Conservation (phyloP, 2,329 filamentous ascomycete genomes). For the Pleurostoma richardsiae region DNA sequence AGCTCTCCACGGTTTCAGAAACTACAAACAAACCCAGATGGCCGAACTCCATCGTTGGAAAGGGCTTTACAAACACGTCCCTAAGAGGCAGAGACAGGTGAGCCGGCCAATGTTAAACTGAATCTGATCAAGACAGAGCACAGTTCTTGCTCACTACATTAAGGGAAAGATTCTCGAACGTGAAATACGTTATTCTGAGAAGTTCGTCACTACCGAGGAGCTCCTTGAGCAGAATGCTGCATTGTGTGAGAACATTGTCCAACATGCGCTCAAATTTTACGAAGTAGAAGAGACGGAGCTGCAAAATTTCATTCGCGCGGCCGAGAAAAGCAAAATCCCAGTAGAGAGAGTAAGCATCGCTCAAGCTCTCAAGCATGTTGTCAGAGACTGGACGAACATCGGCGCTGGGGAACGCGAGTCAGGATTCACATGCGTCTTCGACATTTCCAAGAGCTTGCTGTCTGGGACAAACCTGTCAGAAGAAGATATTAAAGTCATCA, state of each 20-base stretch:
- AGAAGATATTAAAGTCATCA: slow-evolving; percentile 28
- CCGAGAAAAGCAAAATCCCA: slow-evolving; percentile 26
- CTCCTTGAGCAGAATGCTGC: slow-evolving; percentile 37
- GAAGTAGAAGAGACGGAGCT: slow-evolving; percentile 36
- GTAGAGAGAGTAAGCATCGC: slow-evolving; percentile 43
- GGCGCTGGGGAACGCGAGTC: slow-evolving; percentile 39
- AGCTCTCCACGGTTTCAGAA: slow-evolving; percentile 29
- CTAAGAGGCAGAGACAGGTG: slow-evolving; percentile 21
- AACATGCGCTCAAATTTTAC: slow-evolving; percentile 40
- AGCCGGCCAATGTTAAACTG: background rate
- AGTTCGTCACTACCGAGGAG: slow-evolving; percentile 36
- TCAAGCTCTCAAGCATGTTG: slow-evolving; percentile 52
- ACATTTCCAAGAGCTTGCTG: slow-evolving; percentile 23
- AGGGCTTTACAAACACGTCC: slow-evolving; percentile 27
- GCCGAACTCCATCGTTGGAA: slow-evolving; percentile 28
- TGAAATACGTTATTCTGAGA: slow-evolving; percentile 51
- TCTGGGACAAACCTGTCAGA: slow-evolving; percentile 14
- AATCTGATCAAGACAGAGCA: background rate
- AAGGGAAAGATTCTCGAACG: slow-evolving; percentile 42
- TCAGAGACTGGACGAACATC: slow-evolving; percentile 49
- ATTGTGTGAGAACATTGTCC: slow-evolving; percentile 40
- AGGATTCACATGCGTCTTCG: slow-evolving; percentile 32
- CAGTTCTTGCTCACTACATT: background rate
- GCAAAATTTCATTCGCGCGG: slow-evolving; percentile 30
- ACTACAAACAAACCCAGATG: slow-evolving; percentile 26